phyloP scores from a whole-genome alignment of 2,329 filamentous ascomycete genomes.

The Tothia fuscella region DNA sequence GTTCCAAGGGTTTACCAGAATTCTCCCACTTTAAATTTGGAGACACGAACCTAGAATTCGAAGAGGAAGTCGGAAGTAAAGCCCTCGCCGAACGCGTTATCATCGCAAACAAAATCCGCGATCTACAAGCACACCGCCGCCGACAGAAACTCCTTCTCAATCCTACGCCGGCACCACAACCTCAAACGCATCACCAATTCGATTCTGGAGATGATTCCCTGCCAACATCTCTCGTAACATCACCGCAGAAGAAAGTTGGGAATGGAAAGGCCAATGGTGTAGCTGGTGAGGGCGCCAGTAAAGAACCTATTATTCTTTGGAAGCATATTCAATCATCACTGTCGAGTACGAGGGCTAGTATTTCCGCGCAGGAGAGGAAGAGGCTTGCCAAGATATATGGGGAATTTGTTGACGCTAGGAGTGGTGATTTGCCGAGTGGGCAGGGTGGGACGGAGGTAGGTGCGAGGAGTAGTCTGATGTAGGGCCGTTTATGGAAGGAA shows the following conservation, averaged over 20 bases:
- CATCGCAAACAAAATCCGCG: slow-evolving; percentile 70
- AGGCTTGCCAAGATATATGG: slow-evolving; percentile 71
- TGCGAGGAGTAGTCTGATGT: slow-evolving; percentile 90
- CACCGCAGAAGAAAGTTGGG: slow-evolving; percentile 15
- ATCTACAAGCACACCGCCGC: slow-evolving; percentile 60
- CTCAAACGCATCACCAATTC: background rate
- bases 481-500: slow-evolving; percentile 1
- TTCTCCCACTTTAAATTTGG: slow-evolving; percentile 72
- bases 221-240: slow-evolving; percentile 13
- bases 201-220: slow-evolving; percentile 8
- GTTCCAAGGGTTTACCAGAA: slow-evolving; percentile 28
- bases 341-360: slow-evolving; percentile 66
- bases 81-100: slow-evolving; percentile 63
- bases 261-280: slow-evolving; percentile 15
- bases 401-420: slow-evolving; percentile 86
- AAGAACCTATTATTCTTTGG: slow-evolving; percentile 76
- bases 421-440: slow-evolving; percentile 89
- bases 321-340: slow-evolving; percentile 70
- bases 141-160: slow-evolving; percentile 36
- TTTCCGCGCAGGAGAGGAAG: slow-evolving; percentile 63
- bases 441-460: slow-evolving; percentile 88
- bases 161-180: background rate
- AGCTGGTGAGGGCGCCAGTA: slow-evolving; percentile 27
- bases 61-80: slow-evolving; percentile 31
- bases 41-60: slow-evolving; percentile 29